A percentile compares a stretch with the other conserved stretches of the same genome.
These are phyloP conservation scores for Diaporthe citriasiana DNA, from an alignment of 2,329 filamentous ascomycete species.

Conservation along the genomic window DNA sequence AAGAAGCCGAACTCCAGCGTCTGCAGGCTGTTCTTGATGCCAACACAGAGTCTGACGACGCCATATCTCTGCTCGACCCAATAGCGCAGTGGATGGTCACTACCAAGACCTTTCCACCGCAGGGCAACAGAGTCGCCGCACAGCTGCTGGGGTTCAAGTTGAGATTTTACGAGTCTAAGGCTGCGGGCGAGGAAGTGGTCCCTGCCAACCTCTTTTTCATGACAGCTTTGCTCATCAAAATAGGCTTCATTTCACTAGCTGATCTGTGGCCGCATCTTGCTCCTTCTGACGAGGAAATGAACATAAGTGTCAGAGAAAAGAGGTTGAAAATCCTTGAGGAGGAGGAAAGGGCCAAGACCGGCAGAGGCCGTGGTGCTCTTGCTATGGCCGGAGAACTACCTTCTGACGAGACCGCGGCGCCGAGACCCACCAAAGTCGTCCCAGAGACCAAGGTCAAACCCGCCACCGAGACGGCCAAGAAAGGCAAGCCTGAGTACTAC, in stretches of 20 bases:
- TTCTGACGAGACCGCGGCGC: constrained; percentile 73
- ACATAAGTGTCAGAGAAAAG: constrained; percentile 74
- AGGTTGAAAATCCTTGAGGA: constrained; percentile 83
- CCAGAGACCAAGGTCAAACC: constrained; percentile 66
- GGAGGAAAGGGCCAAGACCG: constrained; percentile 79
- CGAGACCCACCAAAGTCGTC: constrained; percentile 70
- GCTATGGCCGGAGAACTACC: constrained; percentile 88
- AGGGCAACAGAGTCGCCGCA: constrained; percentile 91
- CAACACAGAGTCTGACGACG: constrained; percentile 52
- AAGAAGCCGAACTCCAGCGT: constrained; percentile 68
- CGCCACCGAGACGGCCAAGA: constrained; percentile 56
- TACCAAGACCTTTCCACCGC: constrained; percentile 85
- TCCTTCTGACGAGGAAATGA: constrained; percentile 87
- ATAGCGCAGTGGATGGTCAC: constrained; percentile 82
- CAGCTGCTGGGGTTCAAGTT: constrained; percentile 98
- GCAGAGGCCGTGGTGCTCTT: constrained; percentile 84
- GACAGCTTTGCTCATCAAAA: constrained; percentile 92
- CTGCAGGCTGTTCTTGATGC: constrained; percentile 58
- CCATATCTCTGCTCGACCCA: constrained; percentile 65
- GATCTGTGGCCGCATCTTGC: constrained; percentile 95
- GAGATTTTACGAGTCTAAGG: constrained; percentile 89
- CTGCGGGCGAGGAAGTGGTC: constrained; percentile 81
- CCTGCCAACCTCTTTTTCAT: constrained; percentile 95
- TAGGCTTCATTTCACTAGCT: constrained; percentile 92
- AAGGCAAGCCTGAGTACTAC: constrained; percentile 67